phyloP scores from a whole-genome alignment of 2,329 filamentous ascomycete species.

The Verticillium tricorpus region DNA sequence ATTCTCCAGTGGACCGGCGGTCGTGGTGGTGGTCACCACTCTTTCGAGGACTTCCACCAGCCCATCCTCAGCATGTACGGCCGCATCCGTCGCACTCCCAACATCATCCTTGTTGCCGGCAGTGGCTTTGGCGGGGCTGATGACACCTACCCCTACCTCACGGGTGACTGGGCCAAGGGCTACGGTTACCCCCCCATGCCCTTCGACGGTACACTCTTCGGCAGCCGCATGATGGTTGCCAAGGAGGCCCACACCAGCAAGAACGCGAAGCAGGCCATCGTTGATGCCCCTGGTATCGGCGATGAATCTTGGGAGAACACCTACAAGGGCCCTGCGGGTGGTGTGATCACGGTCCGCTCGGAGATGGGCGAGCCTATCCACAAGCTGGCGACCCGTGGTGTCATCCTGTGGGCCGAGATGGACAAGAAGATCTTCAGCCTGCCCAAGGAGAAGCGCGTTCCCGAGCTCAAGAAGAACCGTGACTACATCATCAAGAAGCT shows the following conservation, averaged over 20 bases:
- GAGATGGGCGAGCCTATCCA: constrained; percentile 99
- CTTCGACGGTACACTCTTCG: constrained; percentile 87
- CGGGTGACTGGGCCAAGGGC: constrained; percentile 80
- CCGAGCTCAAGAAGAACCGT: constrained; percentile 82
- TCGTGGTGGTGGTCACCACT: constrained; percentile 90
- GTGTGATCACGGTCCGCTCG: constrained; percentile 92
- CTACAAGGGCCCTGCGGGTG: constrained; percentile 85
- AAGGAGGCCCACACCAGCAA: constrained; percentile 88
- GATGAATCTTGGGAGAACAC: constrained; percentile 88
- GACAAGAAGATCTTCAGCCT: constrained; percentile 96
- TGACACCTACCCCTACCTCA: constrained; percentile 89
- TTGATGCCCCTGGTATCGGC: constrained; percentile 76
- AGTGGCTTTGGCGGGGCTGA: constrained; percentile 88
- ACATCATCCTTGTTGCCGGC: constrained; percentile 84
- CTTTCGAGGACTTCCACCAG: constrained; percentile 91
- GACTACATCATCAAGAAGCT: constrained; percentile 93
- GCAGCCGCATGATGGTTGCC: constrained; percentile 90
- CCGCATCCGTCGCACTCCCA: constrained; percentile 77
- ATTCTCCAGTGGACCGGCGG: constrained; percentile 94
- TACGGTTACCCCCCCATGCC: constrained; percentile 91
- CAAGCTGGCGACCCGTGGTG: constrained; percentile 95
- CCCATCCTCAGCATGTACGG: constrained; percentile 89
- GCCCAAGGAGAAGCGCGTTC: constrained; percentile 88
- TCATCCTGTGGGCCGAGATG: constrained; percentile 97
- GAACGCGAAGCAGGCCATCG: constrained; percentile 85